phyloP scores from a whole-genome alignment of 371 early-diverging fungal genomes.

The Mucor ambiguus region DNA sequence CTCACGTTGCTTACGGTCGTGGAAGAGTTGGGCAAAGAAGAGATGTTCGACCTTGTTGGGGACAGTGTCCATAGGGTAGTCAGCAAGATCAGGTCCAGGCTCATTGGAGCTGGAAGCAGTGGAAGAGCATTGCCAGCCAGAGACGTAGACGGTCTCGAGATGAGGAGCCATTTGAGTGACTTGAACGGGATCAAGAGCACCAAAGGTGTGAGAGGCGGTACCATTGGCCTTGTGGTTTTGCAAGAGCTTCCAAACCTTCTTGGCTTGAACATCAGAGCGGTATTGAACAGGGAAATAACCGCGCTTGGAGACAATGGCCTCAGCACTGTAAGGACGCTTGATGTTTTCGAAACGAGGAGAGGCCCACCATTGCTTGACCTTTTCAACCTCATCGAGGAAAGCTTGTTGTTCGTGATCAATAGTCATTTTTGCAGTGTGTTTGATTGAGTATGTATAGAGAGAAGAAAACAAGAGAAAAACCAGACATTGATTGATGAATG shows the following conservation, averaged over 20 bases:
- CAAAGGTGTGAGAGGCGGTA: conserved; percentile 93
- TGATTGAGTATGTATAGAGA: not conserved
- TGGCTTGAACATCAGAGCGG: conserved; percentile 86
- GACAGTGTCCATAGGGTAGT: conserved; percentile 98
- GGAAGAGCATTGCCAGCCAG: conserved; percentile 98
- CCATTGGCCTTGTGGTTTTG: conserved; percentile 75
- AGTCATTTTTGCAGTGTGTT: conserved; percentile 16
- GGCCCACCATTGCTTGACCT: conserved; percentile 90
- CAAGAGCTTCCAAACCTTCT: conserved; percentile 90
- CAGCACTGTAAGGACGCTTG: conserved; percentile 91
- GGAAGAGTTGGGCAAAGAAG: conserved; percentile 97
- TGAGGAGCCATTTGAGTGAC: conserved; percentile 97
- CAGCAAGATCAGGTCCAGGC: conserved; percentile 98
- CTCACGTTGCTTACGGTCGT: conserved; percentile 96
- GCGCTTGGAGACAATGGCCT: conserved; percentile 87
- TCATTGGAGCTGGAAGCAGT: conserved; percentile 97
- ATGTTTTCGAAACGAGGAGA: conserved; percentile 79
- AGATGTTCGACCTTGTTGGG: conserved; percentile 99
- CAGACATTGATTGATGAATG: not conserved
- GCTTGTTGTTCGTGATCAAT: conserved; percentile 61
- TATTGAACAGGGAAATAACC: conserved; percentile 79
- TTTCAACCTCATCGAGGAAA: conserved; percentile 78
- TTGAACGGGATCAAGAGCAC: conserved; percentile 92
- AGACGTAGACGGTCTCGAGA: conserved; percentile 96
- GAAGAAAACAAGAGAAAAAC: not conserved